Evolutionary conservation across 495 filamentous ascomycete genomes (phyloP), one percentile per base, ranked within the genome.

Genomic region (Penicillium diatomitis): DNA sequence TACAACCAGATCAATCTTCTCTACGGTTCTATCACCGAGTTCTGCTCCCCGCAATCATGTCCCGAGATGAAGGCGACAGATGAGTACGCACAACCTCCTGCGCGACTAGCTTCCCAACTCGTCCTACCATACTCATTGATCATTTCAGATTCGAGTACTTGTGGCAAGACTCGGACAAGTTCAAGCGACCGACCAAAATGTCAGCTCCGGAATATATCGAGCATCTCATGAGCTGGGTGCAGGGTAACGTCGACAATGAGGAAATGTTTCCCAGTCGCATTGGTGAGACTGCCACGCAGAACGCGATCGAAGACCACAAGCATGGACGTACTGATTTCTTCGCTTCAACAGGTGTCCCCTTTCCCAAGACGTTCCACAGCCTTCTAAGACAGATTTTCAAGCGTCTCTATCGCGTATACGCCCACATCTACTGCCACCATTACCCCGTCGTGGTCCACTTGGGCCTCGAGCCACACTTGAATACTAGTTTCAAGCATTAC

Each of bases 51-150:
- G 29, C 86, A 87, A 56, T 87, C 89, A 45, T 98, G 92, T 64
- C 92, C 91, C 3, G 92, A 97, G 72, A 98, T 98, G 92, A 98
- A 98, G 70, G 92, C 92, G 29, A 97, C 92, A 6, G 92, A 98
- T 71, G 92, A 98, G 87, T 94, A 77, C 50, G 82, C 44, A 32
- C 9, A 6, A 47, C 10, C 40, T 20, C 20, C 20, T 20, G 20
- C 20, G 20, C 20, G 20, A 20, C 20, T 20, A 20, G 20, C 20
- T 20, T 2, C 20, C 20, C 20, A 20, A 20, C 20, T 20, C 20
- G 20, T 20, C 20, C 20, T 20, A 20, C 20, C 31, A 32, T 8
- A 6, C 12, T 36, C 20, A 42, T 33, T 11, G 3, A 33, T 29
- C 7, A 31, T 50, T 20, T 8, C 42, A 91, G 87, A 58, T 98